Evolutionary conservation across 441 rosid genomes (phyloP), one percentile per base, ranked within the genome.

Genomic region (Sinapis alba): DNA sequence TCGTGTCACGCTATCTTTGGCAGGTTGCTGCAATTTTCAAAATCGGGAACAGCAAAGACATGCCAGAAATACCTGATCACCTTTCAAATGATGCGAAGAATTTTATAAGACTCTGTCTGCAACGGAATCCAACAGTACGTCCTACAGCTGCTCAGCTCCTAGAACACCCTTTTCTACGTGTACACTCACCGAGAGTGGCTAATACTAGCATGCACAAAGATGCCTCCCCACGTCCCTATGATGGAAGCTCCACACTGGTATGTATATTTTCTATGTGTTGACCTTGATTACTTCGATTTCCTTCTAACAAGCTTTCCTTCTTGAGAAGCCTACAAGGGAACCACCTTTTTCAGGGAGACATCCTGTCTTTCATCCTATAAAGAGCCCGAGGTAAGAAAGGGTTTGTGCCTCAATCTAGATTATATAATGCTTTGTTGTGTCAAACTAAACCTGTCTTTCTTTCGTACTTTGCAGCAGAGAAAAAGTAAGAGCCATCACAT

Each of bases 11-110:
- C 38, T 77, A 51, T 65, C 70, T 81, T 78, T 28, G 63, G 73
- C 88, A 95, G 99, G 97, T 95, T 41, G 99, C 99, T 76, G 99
- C 99, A 61, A 89, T 95, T 74, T 95, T 95, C 75, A 95, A 95
- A 79, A 95, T 95, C 20, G 97, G 97, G 76, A 95, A 91, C 86
- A 93, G 99, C 84, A 90, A 83, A 83, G 99, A 95, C 73, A 83
- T 84, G 68, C 99, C 99, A 4, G 92, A 93, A 41, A 91, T 96
- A 70, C 99, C 98, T 32, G 87, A 90, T 75, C 85, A 84, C 73
- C 95, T 96, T 62, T 96, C 99, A 18, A 83, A 79, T 54, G 95
- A 96, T 65, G 97, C 95, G 50, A 91, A 91, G 80, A 81, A 65
- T 78, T 91, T 96, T 72, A 71, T 96, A 78, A 86, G 82, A 82